These are phyloP conservation scores for Erucastrum elatum DNA, from an alignment of 345 rosid species.

Conservation along the genomic window DNA sequence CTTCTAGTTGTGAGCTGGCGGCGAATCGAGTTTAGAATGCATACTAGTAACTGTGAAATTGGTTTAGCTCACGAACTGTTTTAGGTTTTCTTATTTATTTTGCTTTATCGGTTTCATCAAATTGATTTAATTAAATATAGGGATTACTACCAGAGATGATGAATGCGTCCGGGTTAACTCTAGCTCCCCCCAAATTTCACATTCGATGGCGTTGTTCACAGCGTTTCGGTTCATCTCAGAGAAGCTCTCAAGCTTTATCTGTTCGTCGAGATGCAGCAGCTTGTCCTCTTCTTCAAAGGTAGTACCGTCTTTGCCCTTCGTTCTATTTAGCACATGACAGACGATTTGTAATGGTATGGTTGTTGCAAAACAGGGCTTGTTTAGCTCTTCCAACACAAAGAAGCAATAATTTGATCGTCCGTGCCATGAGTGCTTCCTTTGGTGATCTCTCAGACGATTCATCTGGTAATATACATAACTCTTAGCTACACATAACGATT, in stretches of 20 bases:
- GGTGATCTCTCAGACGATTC: constrained; percentile 62
- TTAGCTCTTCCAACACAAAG: constrained; percentile 36
- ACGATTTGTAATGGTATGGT: constrained; percentile 2
- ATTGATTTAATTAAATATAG: not conserved
- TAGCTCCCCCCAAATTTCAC: constrained; percentile 58
- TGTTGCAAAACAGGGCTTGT: constrained; percentile 33
- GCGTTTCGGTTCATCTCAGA: constrained; percentile 30
- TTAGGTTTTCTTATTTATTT: not conserved
- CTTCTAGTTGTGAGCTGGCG: not conserved
- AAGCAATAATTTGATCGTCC: constrained; percentile 44
- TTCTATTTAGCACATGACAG: not conserved
- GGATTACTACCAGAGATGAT: constrained; percentile 49
- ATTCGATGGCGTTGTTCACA: constrained; percentile 42
- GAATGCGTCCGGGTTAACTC: constrained; percentile 61
- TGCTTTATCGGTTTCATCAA: not conserved
- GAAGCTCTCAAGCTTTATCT: constrained; percentile 39
- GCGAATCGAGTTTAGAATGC: not conserved
- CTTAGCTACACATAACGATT: not conserved
- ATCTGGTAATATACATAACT: constrained; percentile 42
- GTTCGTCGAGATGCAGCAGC: constrained; percentile 24
- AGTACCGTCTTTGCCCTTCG: constrained; percentile 4
- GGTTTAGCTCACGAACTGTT: not conserved
- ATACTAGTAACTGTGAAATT: constrained; percentile 1
- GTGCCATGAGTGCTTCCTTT: constrained; percentile 80
- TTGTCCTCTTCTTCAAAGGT: constrained; percentile 49